Conservation (phyloP, 208 protist genomes). For the Trichomonas vaginalis region DNA sequence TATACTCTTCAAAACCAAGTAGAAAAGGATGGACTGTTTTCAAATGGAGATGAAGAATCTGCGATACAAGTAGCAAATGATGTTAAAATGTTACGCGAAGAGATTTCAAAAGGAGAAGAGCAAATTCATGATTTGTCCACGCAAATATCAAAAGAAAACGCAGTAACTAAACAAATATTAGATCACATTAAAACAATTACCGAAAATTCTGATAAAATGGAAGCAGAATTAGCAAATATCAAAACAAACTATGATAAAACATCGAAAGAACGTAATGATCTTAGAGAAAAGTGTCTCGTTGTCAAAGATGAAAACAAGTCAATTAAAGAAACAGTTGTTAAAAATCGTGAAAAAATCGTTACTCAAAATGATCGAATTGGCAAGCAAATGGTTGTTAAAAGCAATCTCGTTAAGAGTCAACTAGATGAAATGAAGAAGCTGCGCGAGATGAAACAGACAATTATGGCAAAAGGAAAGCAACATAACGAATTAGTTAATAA, state of each 20-base stretch:
- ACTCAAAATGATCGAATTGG: neutral
- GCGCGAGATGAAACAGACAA: neutral
- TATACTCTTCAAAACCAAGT: neutral
- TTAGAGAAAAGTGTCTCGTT: neutral
- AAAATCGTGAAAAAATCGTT: neutral
- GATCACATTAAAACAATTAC: neutral
- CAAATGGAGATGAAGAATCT: neutral
- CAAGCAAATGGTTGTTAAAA: neutral
- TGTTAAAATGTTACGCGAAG: neutral
- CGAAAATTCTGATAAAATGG: neutral
- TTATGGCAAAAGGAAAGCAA: neutral
- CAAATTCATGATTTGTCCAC: neutral
- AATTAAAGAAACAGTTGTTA: neutral
- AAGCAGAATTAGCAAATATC: neutral
- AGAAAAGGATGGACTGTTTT: neutral
- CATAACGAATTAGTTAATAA: neutral
- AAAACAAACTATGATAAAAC: neutral
- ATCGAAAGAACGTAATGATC: neutral
- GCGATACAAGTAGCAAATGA: neutral
- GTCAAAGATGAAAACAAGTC: neutral
- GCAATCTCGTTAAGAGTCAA: neutral
- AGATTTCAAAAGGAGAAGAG: neutral
- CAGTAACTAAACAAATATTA: neutral
- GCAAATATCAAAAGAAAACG: neutral
- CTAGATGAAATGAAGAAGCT: neutral